Evolutionary conservation across 177 flowering plant species (phyloP).

Genomic region (Vitis hybrid): DNA sequence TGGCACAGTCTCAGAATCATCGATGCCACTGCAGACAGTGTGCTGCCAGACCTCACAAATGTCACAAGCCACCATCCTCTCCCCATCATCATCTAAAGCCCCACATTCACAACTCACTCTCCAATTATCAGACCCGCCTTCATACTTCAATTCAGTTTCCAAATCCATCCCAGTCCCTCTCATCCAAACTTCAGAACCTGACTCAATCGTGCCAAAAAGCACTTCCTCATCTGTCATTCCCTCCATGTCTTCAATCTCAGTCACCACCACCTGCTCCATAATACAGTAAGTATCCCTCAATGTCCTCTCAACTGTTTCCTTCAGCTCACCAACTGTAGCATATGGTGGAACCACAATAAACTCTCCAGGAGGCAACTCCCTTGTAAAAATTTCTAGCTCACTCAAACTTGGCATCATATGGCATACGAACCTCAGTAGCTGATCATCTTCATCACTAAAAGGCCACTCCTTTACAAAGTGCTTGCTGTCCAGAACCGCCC

Average conservation of each 20-base stretch:
- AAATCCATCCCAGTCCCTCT: slow-evolving; percentile 52
- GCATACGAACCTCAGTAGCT: slow-evolving; percentile 53
- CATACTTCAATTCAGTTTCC: slow-evolving; percentile 35
- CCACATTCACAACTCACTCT: slow-evolving; percentile 67
- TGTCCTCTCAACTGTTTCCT: slow-evolving; percentile 45
- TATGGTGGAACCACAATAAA: slow-evolving; percentile 56
- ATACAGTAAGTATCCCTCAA: slow-evolving; percentile 71
- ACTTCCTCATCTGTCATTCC: slow-evolving; percentile 48
- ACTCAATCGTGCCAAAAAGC: slow-evolving; percentile 56
- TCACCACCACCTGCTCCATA: slow-evolving; percentile 43
- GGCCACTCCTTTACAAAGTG: slow-evolving; percentile 81
- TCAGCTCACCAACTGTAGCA: slow-evolving; percentile 70
- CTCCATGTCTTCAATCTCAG: slow-evolving; percentile 43
- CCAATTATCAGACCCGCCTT: slow-evolving; percentile 73
- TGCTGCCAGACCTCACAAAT: slow-evolving; percentile 84
- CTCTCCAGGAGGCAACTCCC: slow-evolving; percentile 42
- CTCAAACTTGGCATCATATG: slow-evolving; percentile 26
- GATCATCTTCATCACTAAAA: slow-evolving; percentile 54
- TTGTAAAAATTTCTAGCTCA: slow-evolving; percentile 17
- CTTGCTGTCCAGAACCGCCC: slow-evolving; percentile 58
- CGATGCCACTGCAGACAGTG: slow-evolving; percentile 63
- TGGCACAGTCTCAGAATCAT: slow-evolving; percentile 49
- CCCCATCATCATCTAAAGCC: slow-evolving; percentile 77
- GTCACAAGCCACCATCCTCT: slow-evolving; percentile 80
- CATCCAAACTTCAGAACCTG: slow-evolving; percentile 50